A percentile compares a stretch with the other conserved stretches of the same genome.
Conservation (phyloP, 108 stramenopile genomes). For the Discostella pseudostelligera region DNA sequence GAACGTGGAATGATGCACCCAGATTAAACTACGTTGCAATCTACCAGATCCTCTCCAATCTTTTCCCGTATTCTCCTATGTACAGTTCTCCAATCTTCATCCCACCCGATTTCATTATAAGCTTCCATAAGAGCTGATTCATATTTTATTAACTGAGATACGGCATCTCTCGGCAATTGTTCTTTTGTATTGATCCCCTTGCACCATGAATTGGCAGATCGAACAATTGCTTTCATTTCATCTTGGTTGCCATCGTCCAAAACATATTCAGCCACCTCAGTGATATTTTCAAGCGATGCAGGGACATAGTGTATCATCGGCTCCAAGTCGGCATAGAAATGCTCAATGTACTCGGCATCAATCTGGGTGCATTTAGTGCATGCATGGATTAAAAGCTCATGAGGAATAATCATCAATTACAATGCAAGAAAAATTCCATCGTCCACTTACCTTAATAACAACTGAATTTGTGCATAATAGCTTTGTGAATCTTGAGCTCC, state of each 20-base stretch:
- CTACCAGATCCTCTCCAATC: conserved; percentile 6
- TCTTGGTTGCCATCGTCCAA: not conserved
- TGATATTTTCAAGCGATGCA: conserved; percentile 5
- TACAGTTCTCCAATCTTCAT: not conserved
- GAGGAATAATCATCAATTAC: not conserved
- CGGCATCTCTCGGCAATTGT: not conserved
- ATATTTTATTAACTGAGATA: conserved; percentile 11
- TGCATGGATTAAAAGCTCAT: not conserved
- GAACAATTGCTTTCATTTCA: conserved; percentile 7
- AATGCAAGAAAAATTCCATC: not conserved
- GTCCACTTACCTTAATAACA: conserved; percentile 27
- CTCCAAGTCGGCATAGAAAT: conserved; percentile 12
- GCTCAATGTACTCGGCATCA: conserved; percentile 9
- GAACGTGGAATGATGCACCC: too few species aligned
- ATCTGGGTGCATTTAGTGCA: conserved; percentile 2
- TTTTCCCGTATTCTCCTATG: not conserved
- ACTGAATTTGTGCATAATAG: conserved; percentile 49
- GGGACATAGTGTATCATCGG: conserved; percentile 6
- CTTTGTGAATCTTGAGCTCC: conserved; percentile 33
- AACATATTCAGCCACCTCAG: conserved; percentile 6
- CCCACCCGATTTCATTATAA: not conserved
- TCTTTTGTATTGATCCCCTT: conserved; percentile 7
- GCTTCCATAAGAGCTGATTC: not conserved
- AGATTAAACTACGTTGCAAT: not conserved
- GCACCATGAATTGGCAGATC: conserved; percentile 16